Base-by-base conservation (phyloP, 2,329 filamentous ascomycete genomes). In the Xylaria polymorpha region DNA sequence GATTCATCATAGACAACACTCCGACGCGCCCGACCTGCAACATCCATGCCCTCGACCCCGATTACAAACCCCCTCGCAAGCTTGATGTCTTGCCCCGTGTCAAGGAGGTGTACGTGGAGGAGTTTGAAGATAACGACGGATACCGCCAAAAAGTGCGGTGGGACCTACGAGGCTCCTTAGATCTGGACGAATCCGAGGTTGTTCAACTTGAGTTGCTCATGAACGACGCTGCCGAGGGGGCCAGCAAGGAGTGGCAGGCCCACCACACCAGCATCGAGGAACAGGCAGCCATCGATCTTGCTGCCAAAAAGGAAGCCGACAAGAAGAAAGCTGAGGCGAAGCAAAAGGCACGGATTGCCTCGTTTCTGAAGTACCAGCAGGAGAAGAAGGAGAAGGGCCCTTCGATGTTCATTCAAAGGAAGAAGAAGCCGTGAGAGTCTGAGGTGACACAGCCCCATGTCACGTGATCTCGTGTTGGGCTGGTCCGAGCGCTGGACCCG, bases 401-500 rank as follows among this genome's bases (percentile, higher is more conserved):
- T 48, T 25, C n/a, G 12, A n/a, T 64, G 9, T 46, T 67, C 15
- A 53, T 35, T 5, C 29, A 53, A 1, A 37, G 7, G 35, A 37
- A 37, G 35, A 37, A 37, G 35, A 12, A 37, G 25, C 25, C 25
- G 25, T 29, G 25, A 29, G 25, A 29, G 25, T 29, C 25, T 29
- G 25, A 2, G 10, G 35, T 37, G 7, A 12, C 8, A 37, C 35
- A 37, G 3, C 3, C 8, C 35, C 8, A 12, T 25, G n/a, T 66
- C 67, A 69, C 67, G 58, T 69, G 67, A 62, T 57, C 53, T 66
- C 67, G 67, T 66, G 67, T 69, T 58, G 8, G 43, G n/a, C 39
- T 69, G 67, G 63, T 48, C 63, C 53, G 62, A 69, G 67, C 67
- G 57, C 32, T 60, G 50, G 35, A n/a, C n/a, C 53, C 15, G 44